Evolutionary conservation across 2,329 filamentous ascomycete genomes (phyloP).

Genomic region (Aspergillus brasiliensis): DNA sequence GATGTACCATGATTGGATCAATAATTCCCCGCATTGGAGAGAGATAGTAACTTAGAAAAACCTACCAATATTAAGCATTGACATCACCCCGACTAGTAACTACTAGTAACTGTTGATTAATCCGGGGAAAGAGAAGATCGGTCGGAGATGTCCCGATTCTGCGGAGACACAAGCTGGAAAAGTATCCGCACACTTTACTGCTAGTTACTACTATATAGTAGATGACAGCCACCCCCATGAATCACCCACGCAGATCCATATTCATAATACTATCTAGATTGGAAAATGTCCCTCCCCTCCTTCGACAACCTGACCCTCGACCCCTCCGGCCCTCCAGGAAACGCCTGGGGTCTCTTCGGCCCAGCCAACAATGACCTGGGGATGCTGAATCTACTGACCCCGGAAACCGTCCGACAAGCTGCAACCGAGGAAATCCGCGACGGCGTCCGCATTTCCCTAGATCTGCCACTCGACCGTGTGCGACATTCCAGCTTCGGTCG

Average conservation of each 20-base stretch:
- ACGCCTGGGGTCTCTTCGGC: slow-evolving; percentile 61
- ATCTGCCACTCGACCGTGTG: slow-evolving; percentile 61
- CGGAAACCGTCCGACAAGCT: slow-evolving; percentile 41
- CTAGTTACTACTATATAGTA: background rate
- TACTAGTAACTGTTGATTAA: too few relatives aligned
- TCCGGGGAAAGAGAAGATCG: background rate
- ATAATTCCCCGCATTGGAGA: background rate
- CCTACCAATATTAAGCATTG: background rate
- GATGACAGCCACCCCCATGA: too few relatives aligned
- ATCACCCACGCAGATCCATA: too few relatives aligned
- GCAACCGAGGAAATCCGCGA: slow-evolving; percentile 50
- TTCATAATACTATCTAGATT: too few relatives aligned
- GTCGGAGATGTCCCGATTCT: background rate
- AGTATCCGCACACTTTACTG: slow-evolving; percentile 4
- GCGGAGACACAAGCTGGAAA: slow-evolving; percentile 11
- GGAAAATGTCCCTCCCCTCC: slow-evolving; percentile 14
- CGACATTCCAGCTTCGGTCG: slow-evolving; percentile 59
- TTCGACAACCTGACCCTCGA: slow-evolving; percentile 55
- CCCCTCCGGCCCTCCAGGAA: slow-evolving; percentile 53
- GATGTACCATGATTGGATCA: background rate
- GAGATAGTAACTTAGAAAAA: background rate
- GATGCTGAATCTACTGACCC: slow-evolving; percentile 58
- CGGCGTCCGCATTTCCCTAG: slow-evolving; percentile 54
- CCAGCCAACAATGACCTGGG: slow-evolving; percentile 52
- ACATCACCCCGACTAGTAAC: too few relatives aligned